A percentile compares a stretch with the other conserved stretches of the same genome.
These are phyloP conservation scores for Hypsizygus marmoreus DNA, from an alignment of 768 basidiomycete species.

Conservation along the genomic window DNA sequence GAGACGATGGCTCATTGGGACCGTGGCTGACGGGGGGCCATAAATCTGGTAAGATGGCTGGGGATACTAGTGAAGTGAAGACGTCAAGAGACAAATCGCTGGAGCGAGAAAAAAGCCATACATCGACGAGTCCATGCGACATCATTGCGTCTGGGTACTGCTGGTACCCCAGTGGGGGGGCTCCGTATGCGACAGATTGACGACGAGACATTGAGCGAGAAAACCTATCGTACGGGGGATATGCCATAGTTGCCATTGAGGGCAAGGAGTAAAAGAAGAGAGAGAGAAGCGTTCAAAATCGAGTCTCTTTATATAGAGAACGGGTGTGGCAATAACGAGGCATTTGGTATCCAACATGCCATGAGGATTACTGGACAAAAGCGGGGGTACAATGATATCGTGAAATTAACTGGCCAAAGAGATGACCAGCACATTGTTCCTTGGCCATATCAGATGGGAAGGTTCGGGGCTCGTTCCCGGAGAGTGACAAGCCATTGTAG, in stretches of 20 bases:
- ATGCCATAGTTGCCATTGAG: constrained; percentile 18
- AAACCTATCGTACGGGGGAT: constrained; percentile 27
- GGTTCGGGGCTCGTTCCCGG: neutral
- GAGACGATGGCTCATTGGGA: constrained; percentile 42
- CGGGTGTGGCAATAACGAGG: constrained; percentile 16
- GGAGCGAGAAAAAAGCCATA: constrained; percentile 19
- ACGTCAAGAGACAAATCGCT: constrained; percentile 1
- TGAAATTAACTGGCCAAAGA: constrained; percentile 14
- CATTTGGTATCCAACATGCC: constrained; percentile 11
- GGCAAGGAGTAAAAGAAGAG: constrained; percentile 3
- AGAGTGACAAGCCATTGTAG: too few species aligned
- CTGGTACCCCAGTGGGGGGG: constrained; percentile 30
- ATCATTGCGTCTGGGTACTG: constrained; percentile 44
- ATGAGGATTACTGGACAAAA: constrained; percentile 16
- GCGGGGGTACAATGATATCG: constrained; percentile 2
- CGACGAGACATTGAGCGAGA: constrained; percentile 36
- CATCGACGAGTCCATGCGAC: constrained; percentile 34
- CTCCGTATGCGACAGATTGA: constrained; percentile 40
- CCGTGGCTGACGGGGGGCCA: constrained; percentile 33
- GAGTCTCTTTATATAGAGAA: constrained; percentile 18
- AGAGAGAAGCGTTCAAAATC: neutral
- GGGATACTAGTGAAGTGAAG: constrained; percentile 38
- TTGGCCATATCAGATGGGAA: neutral
- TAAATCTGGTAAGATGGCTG: constrained; percentile 51
- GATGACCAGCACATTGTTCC: neutral